Evolutionary conservation across 176 grass and related monocot species (phyloP), one percentile per base, ranked within the genome.

Genomic region (Aegilops bicornis): DNA sequence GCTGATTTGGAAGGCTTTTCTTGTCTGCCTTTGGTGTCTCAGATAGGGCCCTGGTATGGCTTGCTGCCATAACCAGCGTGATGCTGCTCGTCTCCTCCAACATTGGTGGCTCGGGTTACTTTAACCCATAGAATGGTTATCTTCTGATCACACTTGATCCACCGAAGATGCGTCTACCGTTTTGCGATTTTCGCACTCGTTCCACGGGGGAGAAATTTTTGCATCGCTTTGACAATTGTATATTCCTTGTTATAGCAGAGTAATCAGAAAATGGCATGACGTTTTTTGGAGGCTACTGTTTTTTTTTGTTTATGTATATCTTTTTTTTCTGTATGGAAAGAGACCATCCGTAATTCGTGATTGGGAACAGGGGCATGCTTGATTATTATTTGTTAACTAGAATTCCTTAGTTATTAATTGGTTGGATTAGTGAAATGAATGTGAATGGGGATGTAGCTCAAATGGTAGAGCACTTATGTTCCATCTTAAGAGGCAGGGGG

Each of bases 381-480:
- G n/a, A n/a, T n/a, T n/a, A n/a, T n/a, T n/a, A n/a, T 14, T 64
- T 27, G 10, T 29, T 27, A 27, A 27, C 2, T 0, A 64, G 14
- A 52, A 54, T 6, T 7, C 17, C 17, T 54, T 54, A 47, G 43
- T 62, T 62, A 4, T 24, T 23, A 62, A 62, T 11, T 62, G 0
- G 60, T 23, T 62, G 8, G 23, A 9, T 5, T 62, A 64, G 2
- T 29, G 0, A 15, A 29, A n/a, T n/a, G n/a, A n/a, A n/a, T n/a
- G n/a, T 43, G 11, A 73, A 73, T 16, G 91, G 91, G 90, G 84
- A 92, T 92, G 93, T 94, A 94, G 89, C 88, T 98, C 90, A 98
- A 98, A 95, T 88, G 93, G 89, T 94, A 95, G 93, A 98, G 96
- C 93, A 88, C 69, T 43, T 24, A n/a, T n/a, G n/a, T n/a, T n/a